Evolutionary conservation across 2,329 filamentous ascomycete species (phyloP), one percentile per base, ranked within the genome.

Genomic region (Aaosphaeria pasadenensis): DNA sequence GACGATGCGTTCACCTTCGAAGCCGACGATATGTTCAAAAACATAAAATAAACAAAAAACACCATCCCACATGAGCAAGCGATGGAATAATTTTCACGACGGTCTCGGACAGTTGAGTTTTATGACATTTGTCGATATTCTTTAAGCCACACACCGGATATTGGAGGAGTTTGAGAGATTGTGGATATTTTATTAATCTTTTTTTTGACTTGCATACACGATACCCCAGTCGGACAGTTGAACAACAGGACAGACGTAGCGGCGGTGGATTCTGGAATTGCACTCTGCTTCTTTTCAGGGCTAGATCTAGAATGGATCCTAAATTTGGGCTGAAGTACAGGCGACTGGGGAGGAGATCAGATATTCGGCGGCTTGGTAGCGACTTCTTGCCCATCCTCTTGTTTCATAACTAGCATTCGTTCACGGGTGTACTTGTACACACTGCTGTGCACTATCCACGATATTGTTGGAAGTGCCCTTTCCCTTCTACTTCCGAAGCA

Each of bases 21-120:
- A 7, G 69, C 59, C 6, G 69, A 70, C 39, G 68, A 71, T 53
- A 59, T 72, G 64, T 72, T 72, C 56, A 71, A 71, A 51, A 58
- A 70, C 58, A 72, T 72, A 52, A 65, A 68, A 48, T 24, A 24
- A 24, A 24, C 17, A 24, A 24, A 24, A 24, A 24, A 24, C 17
- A 24, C 17, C 17, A 24, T 24, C 17, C 17, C 17, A 24, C 17
- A 24, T 70, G 56, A 55, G 39, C 5, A 42, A 13, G 39, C 30
- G 39, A 42, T 36, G 45, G 39, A 39, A 45, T 42, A 57, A 35
- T 29, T 30, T 51, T 57, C 48, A 58, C 42, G 60, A 64, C 57
- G 53, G 55, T 51, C 60, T 66, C 58, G 56, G 53, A 60, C 52
- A 55, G 58, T 51, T 47, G 45, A 55, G 59, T 51, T 64, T 68